A percentile compares a stretch with the other conserved stretches of the same genome.
Conservation (phyloP, 345 rosid genomes). For the Lepidium africanum region DNA sequence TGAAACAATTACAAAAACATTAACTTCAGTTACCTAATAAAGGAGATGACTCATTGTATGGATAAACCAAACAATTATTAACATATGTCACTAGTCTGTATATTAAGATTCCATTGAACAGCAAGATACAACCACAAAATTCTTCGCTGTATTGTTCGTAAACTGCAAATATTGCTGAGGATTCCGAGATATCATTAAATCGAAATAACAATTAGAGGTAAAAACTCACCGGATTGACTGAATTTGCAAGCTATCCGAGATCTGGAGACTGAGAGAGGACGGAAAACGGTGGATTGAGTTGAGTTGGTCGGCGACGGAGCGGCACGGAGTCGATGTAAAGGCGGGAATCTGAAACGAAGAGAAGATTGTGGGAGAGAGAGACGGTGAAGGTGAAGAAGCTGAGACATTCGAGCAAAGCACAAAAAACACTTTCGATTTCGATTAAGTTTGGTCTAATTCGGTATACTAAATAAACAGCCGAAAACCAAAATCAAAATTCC, state of each 20-base stretch:
- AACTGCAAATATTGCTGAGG: background rate
- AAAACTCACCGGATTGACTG: slow-evolving; percentile 23
- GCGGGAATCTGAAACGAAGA: slow-evolving; percentile 7
- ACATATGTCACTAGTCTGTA: background rate
- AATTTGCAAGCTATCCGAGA: slow-evolving; percentile 18
- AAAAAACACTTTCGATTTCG: background rate
- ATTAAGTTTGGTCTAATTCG: background rate
- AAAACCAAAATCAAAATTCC: background rate
- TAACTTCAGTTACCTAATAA: background rate
- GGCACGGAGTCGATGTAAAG: slow-evolving; percentile 5
- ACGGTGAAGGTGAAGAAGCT: slow-evolving; percentile 23
- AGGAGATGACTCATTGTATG: background rate
- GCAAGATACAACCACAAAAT: background rate
- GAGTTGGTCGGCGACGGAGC: background rate
- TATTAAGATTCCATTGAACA: background rate
- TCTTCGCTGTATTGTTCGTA: background rate
- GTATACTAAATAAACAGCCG: background rate
- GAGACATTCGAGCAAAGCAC: slow-evolving; percentile 11
- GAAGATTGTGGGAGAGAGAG: slow-evolving; percentile 22
- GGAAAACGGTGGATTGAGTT: background rate
- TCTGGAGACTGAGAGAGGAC: background rate
- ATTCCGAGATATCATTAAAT: background rate
- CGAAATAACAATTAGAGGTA: background rate
- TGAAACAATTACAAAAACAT: slow-evolving; percentile 21
- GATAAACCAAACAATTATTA: background rate